Conservation (phyloP, 1,284 basidiomycete genomes). For the Xerocomus nothofagi region DNA sequence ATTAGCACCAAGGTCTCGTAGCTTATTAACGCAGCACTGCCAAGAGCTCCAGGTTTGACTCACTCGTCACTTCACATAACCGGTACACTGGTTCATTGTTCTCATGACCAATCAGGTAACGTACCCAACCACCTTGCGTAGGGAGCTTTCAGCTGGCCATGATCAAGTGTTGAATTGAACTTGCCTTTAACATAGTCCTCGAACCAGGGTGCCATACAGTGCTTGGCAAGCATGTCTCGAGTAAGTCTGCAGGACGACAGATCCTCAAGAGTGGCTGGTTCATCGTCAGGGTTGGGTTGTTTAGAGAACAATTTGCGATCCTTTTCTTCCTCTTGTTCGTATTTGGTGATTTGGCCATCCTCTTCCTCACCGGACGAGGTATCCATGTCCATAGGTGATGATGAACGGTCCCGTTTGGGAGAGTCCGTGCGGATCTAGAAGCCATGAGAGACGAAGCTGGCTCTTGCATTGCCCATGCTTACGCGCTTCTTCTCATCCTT, state of each 20-base stretch:
- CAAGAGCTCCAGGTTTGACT: conserved; percentile 32
- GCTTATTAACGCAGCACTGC: conserved; percentile 9
- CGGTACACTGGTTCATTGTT: conserved; percentile 70
- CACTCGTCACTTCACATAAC: conserved; percentile 76
- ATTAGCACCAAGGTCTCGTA: conserved; percentile 43
- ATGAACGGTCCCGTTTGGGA: conserved; percentile 66
- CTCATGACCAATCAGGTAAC: conserved; percentile 67
- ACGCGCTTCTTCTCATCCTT: conserved; percentile 77
- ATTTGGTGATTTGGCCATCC: conserved; percentile 70
- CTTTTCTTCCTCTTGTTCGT: conserved; percentile 69
- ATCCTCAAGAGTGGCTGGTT: conserved; percentile 53
- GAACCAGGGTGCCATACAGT: conserved; percentile 73
- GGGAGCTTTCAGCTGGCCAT: conserved; percentile 10
- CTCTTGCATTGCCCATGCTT: conserved; percentile 23
- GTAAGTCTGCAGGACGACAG: conserved; percentile 60
- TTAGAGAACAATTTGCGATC: conserved; percentile 53
- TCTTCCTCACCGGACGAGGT: conserved; percentile 71
- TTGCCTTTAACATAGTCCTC: conserved; percentile 74
- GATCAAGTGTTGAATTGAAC: conserved; percentile 16
- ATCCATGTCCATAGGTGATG: conserved; percentile 78
- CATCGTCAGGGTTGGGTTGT: conserved; percentile 48
- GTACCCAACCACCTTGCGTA: conserved; percentile 71
- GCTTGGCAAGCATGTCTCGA: conserved; percentile 63
- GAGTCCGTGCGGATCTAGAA: conserved; percentile 48
- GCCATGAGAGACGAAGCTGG: conserved; percentile 8